Percentiles rank a stretch among this genome's conserved stretches.
Conservation (phyloP, 2,329 filamentous ascomycete genomes). For the Ustulina deusta region DNA sequence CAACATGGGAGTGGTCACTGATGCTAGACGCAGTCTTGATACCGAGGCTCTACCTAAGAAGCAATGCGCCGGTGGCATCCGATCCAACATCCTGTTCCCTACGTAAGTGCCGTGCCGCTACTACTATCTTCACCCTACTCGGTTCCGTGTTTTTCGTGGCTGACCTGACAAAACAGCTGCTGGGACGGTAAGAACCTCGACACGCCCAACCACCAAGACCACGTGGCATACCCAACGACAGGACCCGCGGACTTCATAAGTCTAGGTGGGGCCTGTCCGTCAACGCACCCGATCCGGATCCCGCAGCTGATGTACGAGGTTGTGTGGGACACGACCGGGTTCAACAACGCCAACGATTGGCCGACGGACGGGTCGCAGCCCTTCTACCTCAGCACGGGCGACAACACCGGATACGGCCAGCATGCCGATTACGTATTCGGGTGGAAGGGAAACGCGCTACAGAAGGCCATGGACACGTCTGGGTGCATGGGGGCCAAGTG, state of each 20-base stretch:
- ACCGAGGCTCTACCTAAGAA: constrained; percentile 54
- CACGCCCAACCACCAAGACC: constrained; percentile 61
- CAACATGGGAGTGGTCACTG: constrained; percentile 26
- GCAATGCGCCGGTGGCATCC: constrained; percentile 59
- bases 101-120: constrained; percentile 61
- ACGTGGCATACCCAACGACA: constrained; percentile 62
- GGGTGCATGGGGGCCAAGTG: constrained; percentile 58
- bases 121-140: not conserved
- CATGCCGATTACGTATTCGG: constrained; percentile 56
- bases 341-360: constrained; percentile 55
- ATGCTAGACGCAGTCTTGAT: constrained; percentile 52
- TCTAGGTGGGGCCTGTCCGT: constrained; percentile 52
- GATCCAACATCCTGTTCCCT: constrained; percentile 61
- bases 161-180: constrained; percentile 60
- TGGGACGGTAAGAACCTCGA: constrained; percentile 66
- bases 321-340: constrained; percentile 58
- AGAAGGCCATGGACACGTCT: constrained; percentile 54
- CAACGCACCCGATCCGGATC: constrained; percentile 55
- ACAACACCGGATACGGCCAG: constrained; percentile 48
- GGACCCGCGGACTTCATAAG: constrained; percentile 57
- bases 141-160: not conserved
- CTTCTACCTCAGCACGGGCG: constrained; percentile 53
- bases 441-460: constrained; percentile 46
- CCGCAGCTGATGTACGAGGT: constrained; percentile 63
- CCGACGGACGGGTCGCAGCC: constrained; percentile 55